Evolutionary conservation across 768 basidiomycete species (phyloP).

Genomic region (Tricholoma flavovirens): DNA sequence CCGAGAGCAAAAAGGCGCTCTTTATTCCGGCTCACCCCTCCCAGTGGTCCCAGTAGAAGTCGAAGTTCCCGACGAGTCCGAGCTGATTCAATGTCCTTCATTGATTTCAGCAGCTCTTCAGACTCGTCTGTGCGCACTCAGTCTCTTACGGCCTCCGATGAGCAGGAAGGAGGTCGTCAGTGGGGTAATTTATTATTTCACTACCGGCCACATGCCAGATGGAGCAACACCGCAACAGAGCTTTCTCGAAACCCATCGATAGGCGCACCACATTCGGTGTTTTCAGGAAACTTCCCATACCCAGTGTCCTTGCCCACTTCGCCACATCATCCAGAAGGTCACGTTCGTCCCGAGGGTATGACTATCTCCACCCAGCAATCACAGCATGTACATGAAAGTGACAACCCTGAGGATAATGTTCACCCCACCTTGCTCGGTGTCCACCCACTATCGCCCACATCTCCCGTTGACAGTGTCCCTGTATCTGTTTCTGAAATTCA

Average conservation of each 20-base stretch:
- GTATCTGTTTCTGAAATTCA: constrained; percentile 50
- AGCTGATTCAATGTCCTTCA: constrained; percentile 26
- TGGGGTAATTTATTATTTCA: constrained; percentile 1
- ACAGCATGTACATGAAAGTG: constrained; percentile 37
- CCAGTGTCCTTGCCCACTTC: constrained; percentile 42
- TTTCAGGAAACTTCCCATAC: constrained; percentile 36
- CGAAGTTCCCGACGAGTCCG: constrained; percentile 2
- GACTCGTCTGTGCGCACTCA: constrained; percentile 21
- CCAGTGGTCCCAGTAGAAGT: constrained; percentile 10
- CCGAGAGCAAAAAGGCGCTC: constrained; percentile 6
- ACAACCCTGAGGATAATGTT: constrained; percentile 24
- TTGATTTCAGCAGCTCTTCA: constrained; percentile 32
- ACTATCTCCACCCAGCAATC: constrained; percentile 32
- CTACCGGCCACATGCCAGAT: constrained; percentile 25
- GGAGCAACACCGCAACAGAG: constrained; percentile 29
- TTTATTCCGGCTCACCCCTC: constrained; percentile 25
- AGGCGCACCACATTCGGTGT: constrained; percentile 11
- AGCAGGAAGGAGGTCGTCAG: not conserved
- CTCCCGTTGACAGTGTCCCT: constrained; percentile 54
- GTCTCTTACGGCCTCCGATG: constrained; percentile 13
- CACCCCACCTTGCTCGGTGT: not conserved
- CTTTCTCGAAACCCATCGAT: constrained; percentile 10
- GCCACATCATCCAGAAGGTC: constrained; percentile 25
- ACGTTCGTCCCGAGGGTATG: constrained; percentile 5
- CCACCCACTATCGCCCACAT: constrained; percentile 30